Evolutionary conservation across 495 filamentous ascomycete species (phyloP), one percentile per base, ranked within the genome.

Genomic region (Chaetomidium leptoderma): DNA sequence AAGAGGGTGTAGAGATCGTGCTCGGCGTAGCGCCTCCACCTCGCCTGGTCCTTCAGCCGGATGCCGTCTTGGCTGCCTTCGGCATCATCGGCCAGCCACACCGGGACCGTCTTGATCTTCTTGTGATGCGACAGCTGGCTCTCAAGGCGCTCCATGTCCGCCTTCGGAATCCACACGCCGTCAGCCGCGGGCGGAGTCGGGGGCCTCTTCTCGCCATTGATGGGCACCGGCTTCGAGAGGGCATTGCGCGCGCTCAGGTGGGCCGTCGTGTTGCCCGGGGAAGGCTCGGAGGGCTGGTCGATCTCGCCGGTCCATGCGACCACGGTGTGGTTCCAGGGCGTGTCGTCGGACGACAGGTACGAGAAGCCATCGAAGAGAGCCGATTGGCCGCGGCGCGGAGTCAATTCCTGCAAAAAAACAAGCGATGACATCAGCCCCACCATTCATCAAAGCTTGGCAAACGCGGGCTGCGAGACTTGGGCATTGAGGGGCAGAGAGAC

Each of bases 241-340:
- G 85, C 83, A 68, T 76, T 82, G 39, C 80, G 66, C 17, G 73
- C 69, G 17, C 74, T 66, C 16, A 72, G 60, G 44, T 67, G 57
- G 11, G 74, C 67, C 0, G 72, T 78, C 0, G 77, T 73, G 13
- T 70, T 66, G 9, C 72, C 67, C n/a, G 78, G 71, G 14, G 72
- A 69, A 5, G 64, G 45, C 19, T 82, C 75, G 14, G 72, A 40
- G 10, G 77, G 69, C 3, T 76, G 72, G 51, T 87, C 81, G 44
- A 97, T 87, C 69, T 97, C 91, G 32, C 92, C 92, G 2, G 92
- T 92, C 92, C 92, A 97, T 19, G 87, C 91, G 47, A 97, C 86
- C 1, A 96, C 77, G 0, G 86, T 90, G 73, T 95, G 91, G 63
- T 88, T 86, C 90, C 90, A 97, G 21, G 81, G 80, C 8, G 83